These are phyloP conservation scores for Chlorella sp. DNA, from an alignment of 139 green algal species.

Conservation along the genomic window DNA sequence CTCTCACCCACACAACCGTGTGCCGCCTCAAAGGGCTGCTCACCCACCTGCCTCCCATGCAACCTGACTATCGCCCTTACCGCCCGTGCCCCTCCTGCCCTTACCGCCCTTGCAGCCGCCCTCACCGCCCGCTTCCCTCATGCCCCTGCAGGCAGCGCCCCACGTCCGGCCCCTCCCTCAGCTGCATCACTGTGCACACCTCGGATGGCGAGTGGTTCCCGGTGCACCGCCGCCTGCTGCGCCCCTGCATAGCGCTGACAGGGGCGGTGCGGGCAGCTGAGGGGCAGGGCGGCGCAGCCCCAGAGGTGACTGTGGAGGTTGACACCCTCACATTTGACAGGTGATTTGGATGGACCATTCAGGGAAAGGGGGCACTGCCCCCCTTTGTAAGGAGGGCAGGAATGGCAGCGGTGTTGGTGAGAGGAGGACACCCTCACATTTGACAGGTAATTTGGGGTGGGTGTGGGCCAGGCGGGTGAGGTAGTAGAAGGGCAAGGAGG, in stretches of 20 bases:
- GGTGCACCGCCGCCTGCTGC: conserved; percentile 68
- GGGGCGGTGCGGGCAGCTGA: conserved; percentile 40
- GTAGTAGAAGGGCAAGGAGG: too few relatives aligned
- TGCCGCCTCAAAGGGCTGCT: background rate
- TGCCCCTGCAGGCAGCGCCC: conserved; percentile 13
- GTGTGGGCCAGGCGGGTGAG: too few relatives aligned
- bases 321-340: conserved; percentile 78
- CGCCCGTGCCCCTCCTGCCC: too few relatives aligned
- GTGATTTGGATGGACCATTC: background rate
- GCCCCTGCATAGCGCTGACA: conserved; percentile 76
- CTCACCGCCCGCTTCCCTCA: background rate
- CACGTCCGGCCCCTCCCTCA: background rate
- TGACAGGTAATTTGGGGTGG: too few relatives aligned
- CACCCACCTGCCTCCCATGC: background rate
- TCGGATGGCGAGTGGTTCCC: conserved; percentile 73
- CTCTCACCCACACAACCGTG: background rate
- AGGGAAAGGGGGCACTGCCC: background rate
- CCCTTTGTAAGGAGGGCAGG: too few relatives aligned
- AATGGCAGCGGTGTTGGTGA: too few relatives aligned
- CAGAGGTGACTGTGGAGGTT: conserved; percentile 53
- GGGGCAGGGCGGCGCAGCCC: background rate
- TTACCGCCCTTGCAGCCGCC: too few relatives aligned
- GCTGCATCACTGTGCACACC: conserved; percentile 53
- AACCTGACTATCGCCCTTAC: background rate
- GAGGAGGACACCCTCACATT: too few relatives aligned